Evolutionary conservation across 768 basidiomycete species (phyloP).

Genomic region (Suillus luteus): DNA sequence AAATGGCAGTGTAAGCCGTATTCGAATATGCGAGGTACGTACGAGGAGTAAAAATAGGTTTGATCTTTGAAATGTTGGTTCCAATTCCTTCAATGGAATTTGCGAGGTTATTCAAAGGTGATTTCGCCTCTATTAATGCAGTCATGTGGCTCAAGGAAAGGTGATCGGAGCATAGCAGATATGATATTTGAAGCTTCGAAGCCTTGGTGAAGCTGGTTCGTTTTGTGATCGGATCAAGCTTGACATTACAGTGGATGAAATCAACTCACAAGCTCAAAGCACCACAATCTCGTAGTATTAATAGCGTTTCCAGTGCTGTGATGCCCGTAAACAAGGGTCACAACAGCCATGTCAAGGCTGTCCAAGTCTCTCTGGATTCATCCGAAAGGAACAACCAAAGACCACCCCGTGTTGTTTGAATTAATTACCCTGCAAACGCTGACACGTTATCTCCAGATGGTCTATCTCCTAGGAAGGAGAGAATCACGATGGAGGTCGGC

Average conservation of each 20-base stretch:
- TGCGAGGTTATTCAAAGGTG: background rate
- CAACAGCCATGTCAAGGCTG: too few species aligned
- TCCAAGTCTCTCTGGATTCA: too few species aligned
- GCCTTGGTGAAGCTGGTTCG: background rate
- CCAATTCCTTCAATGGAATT: background rate
- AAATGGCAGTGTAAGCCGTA: background rate
- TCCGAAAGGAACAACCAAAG: too few species aligned
- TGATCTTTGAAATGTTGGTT: background rate
- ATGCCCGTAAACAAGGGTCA: too few species aligned
- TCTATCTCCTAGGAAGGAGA: too few species aligned
- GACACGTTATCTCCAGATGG: background rate
- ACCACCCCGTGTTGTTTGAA: background rate
- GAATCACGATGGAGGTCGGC: too few species aligned
- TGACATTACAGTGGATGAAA: background rate
- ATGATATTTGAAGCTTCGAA: too few species aligned
- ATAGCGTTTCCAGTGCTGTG: background rate
- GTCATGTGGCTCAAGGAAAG: background rate
- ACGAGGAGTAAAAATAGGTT: background rate
- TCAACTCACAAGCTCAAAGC: background rate
- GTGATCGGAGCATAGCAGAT: too few species aligned
- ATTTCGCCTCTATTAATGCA: too few species aligned
- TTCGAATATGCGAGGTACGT: background rate
- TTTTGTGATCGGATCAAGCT: background rate
- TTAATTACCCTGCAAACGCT: background rate
- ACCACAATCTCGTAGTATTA: background rate